Base-by-base conservation (phyloP, 139 green algal genomes). In the Zygnema circumcarinatum region DNA sequence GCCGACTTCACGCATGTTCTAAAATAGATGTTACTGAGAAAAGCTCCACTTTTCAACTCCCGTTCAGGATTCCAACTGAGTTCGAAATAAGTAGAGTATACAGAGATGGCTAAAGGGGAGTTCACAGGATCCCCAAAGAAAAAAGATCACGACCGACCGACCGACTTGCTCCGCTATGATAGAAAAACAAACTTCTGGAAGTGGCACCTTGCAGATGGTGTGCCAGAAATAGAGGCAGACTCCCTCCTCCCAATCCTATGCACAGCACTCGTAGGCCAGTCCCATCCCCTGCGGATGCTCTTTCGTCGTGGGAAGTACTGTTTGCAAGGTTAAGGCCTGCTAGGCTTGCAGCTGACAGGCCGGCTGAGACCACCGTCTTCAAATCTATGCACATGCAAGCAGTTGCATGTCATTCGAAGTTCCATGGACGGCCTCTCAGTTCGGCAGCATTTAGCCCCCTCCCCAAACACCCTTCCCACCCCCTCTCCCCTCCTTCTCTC, bases 201-300 rank as follows among this genome's bases (percentile, higher is more conserved):
- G n/a, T n/a, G n/a, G n/a, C 47, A 62, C 76, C 2, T 32, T 82
- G 89, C 54, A 93, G 94, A 62, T 93, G 81, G 74, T 94, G 88
- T 0, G 83, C 40, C 39, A 95, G 88, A 74, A 94, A 95, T n/a
- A 93, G 67, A 1, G 93, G 92, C 31, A 95, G 74, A 54, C 87
- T 94, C 74, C 93, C 93, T 1, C 93, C 93, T 20, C 93, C 93
- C 38, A 95, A 35, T n/a, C 93, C 93, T 38, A 95, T 87, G 76
- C 90, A 95, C 35, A 95, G 74, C 16, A 82, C 74, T 7, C 80
- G 73, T 62, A 90, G 53, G 7, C 69, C 69, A 21, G 69, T 35
- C 29, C 25, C 16, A 16, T 39, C 69, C 16, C 11, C 16, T 78
- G 16, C 69, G 3, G 69, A 39, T 38, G 16, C 16, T 78, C 11